Percentiles rank a stretch among this genome's conserved stretches.
phyloP scores from a whole-genome alignment of 148 eudicot genomes.

The Vaccinium macrocarpon region DNA sequence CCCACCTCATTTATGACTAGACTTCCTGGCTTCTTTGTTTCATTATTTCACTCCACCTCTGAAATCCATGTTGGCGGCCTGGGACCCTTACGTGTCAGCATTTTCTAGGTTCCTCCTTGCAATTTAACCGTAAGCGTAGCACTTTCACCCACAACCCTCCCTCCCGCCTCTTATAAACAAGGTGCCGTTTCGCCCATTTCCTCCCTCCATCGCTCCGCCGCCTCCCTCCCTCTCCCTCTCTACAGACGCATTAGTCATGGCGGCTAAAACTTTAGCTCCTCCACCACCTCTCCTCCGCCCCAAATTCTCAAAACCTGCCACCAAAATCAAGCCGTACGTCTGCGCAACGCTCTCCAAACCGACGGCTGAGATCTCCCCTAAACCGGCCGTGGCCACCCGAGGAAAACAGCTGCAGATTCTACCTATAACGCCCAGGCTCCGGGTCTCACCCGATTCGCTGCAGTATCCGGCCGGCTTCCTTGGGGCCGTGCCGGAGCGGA shows the following conservation, averaged over 20 bases:
- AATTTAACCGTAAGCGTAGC: no score
- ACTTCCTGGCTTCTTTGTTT: no score
- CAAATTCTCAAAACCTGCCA: conserved; percentile 10
- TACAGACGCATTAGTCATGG: conserved; percentile 7
- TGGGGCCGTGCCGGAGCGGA: conserved; percentile 43
- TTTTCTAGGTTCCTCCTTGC: no score
- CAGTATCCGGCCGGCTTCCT: conserved; percentile 58
- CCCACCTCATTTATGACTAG: no score
- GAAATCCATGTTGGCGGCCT: no score
- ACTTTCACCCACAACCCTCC: no score
- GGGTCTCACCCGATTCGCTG: conserved; percentile 49
- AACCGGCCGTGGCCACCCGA: conserved; percentile 3
- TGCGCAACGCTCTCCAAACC: conserved; percentile 19
- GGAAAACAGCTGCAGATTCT: conserved; percentile 8
- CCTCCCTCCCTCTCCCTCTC: conserved; percentile 15
- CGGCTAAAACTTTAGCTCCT: conserved; percentile 6
- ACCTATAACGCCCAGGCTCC: conserved; percentile 10
- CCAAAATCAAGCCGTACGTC: conserved; percentile 7
- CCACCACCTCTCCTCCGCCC: conserved; percentile 20
- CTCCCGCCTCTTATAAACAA: no score
- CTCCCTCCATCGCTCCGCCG: neutral
- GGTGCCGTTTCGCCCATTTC: neutral
- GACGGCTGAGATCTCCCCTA: conserved; percentile 16
- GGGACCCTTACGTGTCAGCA: no score
- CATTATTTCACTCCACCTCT: no score